These are phyloP conservation scores for Saksenaea oblongispora DNA, from an alignment of 371 early-diverging fungal genomes.

Conservation along the genomic window DNA sequence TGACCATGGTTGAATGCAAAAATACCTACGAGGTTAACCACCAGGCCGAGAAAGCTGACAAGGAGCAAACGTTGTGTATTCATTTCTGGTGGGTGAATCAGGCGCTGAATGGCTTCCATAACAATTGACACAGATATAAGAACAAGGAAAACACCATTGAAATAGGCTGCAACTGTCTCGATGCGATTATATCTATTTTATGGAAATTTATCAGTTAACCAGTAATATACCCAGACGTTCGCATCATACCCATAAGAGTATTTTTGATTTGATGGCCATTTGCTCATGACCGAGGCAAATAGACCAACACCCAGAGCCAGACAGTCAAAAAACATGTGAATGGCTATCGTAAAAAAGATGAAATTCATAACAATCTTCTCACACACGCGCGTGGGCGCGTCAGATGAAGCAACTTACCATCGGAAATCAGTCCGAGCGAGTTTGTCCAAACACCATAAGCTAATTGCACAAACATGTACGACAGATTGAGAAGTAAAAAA, in stretches of 20 bases:
- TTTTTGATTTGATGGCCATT: constrained; percentile 81
- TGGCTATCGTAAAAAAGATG: constrained; percentile 50
- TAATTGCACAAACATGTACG: constrained; percentile 92
- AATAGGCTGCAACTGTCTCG: constrained; percentile 90
- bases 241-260: constrained; percentile 75
- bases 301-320: constrained; percentile 87
- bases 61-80: constrained; percentile 81
- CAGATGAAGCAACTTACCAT: constrained; percentile 57
- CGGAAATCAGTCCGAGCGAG: constrained; percentile 91
- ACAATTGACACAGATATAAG: constrained; percentile 88
- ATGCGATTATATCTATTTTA: constrained; percentile 77
- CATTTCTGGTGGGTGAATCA: constrained; percentile 86
- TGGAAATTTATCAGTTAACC: background rate
- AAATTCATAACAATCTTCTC: background rate
- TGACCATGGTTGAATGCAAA: constrained; percentile 90
- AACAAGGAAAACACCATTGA: constrained; percentile 88
- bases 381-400: background rate
- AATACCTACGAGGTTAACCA: constrained; percentile 92
- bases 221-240: background rate
- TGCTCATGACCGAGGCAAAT: constrained; percentile 86
- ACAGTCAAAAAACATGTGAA: constrained; percentile 98
- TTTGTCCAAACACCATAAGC: constrained; percentile 91
- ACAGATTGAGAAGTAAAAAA: constrained; percentile 89
- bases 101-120: constrained; percentile 86
- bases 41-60: constrained; percentile 87